A percentile compares a stretch with the other conserved stretches of the same genome.
These are phyloP conservation scores for Mycotypha africana DNA, from an alignment of 371 early-diverging fungal species.

Conservation along the genomic window DNA sequence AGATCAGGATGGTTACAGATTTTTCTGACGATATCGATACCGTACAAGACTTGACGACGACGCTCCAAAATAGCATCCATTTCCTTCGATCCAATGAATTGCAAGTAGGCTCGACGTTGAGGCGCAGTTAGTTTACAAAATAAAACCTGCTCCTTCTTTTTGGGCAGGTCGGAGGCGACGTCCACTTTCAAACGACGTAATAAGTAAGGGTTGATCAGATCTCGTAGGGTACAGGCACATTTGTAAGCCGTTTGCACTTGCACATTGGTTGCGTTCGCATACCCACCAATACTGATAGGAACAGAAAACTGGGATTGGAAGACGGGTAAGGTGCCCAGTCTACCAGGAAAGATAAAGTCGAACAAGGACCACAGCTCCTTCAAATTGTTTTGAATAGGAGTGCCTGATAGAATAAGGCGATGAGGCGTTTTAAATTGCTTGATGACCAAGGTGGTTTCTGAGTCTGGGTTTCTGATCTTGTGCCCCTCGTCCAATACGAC, in stretches of 20 bases:
- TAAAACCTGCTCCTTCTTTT: slow-evolving; percentile 91
- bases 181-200: slow-evolving; percentile 92
- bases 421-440: slow-evolving; percentile 85
- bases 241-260: slow-evolving; percentile 92
- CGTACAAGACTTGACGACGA: slow-evolving; percentile 77
- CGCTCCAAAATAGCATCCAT: slow-evolving; percentile 80
- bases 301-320: slow-evolving; percentile 90
- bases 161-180: slow-evolving; percentile 88
- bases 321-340: slow-evolving; percentile 91
- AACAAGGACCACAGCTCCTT: slow-evolving; percentile 96
- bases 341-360: slow-evolving; percentile 94
- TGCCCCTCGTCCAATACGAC: slow-evolving; percentile 98
- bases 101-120: slow-evolving; percentile 77
- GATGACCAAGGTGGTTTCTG: slow-evolving; percentile 81
- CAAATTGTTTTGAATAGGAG: slow-evolving; percentile 98
- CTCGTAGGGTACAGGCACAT: slow-evolving; percentile 86
- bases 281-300: slow-evolving; percentile 91
- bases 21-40: slow-evolving; percentile 94
- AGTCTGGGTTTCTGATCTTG: slow-evolving; percentile 94
- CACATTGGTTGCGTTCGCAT: slow-evolving; percentile 81
- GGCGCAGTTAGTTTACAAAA: slow-evolving; percentile 84
- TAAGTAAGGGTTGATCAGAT: slow-evolving; percentile 92
- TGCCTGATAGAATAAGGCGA: slow-evolving; percentile 92
- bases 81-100: slow-evolving; percentile 67
- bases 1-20: slow-evolving; percentile 97